Conservation (phyloP, 331 rosid genomes). For the Ulmus americana region DNA sequence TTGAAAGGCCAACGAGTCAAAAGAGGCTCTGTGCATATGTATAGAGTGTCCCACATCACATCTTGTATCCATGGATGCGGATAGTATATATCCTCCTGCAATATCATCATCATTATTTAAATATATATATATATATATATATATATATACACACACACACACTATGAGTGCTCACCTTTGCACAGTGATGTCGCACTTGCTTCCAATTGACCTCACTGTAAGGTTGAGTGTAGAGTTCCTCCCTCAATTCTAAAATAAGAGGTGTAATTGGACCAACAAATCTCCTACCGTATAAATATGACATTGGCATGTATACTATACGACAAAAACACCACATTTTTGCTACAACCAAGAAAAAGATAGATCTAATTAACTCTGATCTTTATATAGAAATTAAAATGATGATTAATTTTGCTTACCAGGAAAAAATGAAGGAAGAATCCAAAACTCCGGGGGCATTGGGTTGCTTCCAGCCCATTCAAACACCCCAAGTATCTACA, state of each 20-base stretch:
- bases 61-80: conserved; percentile 65
- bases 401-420: conserved; percentile 15
- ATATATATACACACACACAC: too few relatives aligned
- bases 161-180: conserved; percentile 19
- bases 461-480: conserved; percentile 71
- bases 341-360: neutral
- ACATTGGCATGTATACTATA: conserved; percentile 10
- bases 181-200: conserved; percentile 23
- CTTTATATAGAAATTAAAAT: neutral
- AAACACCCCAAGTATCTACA: conserved; percentile 38
- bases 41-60: conserved; percentile 57
- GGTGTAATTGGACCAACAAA: conserved; percentile 21
- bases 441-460: conserved; percentile 77
- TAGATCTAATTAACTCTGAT: neutral
- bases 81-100: conserved; percentile 65
- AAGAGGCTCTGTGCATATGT: conserved; percentile 51
- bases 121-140: too few relatives aligned
- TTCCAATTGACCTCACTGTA: conserved; percentile 20
- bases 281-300: conserved; percentile 12
- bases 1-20: conserved; percentile 66
- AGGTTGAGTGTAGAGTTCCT: conserved; percentile 17
- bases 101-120: neutral
- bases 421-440: conserved; percentile 59
- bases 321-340: conserved; percentile 15
- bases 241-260: conserved; percentile 12